A percentile compares a stretch with the other conserved stretches of the same genome.
Evolutionary conservation across 768 basidiomycete genomes (phyloP).

Genomic region (Suillus sp.): DNA sequence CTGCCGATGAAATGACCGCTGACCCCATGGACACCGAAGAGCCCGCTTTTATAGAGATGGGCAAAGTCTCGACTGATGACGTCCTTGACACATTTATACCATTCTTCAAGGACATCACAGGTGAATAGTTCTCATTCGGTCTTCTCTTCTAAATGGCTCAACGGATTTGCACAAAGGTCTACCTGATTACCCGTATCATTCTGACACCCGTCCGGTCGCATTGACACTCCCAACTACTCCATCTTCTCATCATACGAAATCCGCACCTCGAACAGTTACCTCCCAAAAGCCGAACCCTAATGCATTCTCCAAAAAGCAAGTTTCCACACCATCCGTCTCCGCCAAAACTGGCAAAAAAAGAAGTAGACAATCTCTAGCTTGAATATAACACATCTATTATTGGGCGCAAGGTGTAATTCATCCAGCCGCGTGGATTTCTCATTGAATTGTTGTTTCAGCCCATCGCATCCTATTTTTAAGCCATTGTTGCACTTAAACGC

Average conservation of each 20-base stretch:
- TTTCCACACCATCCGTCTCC: slow-evolving; percentile 17
- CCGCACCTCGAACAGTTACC: slow-evolving; percentile 17
- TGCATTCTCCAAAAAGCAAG: slow-evolving; percentile 17
- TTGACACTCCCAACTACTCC: slow-evolving; percentile 22
- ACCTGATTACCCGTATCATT: slow-evolving; percentile 27
- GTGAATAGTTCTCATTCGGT: slow-evolving; percentile 30
- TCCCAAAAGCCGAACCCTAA: slow-evolving; percentile 26
- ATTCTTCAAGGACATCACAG: slow-evolving; percentile 59
- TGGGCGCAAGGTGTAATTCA: slow-evolving; percentile 15
- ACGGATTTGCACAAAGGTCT: slow-evolving; percentile 14
- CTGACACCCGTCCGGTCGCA: slow-evolving; percentile 14
- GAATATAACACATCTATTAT: slow-evolving; percentile 20
- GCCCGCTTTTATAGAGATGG: slow-evolving; percentile 19
- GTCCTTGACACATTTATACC: slow-evolving; percentile 63
- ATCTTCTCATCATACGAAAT: slow-evolving; percentile 16
- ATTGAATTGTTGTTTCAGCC: slow-evolving; percentile 22
- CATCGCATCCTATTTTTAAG: slow-evolving; percentile 31
- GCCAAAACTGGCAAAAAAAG: slow-evolving; percentile 35
- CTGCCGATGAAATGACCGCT: slow-evolving; percentile 48
- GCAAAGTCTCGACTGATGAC: slow-evolving; percentile 45
- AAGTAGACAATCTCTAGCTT: slow-evolving; percentile 33
- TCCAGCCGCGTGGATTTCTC: slow-evolving; percentile 14
- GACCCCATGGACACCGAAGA: slow-evolving; percentile 31
- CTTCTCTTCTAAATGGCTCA: slow-evolving; percentile 12
- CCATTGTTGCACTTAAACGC: slow-evolving; percentile 28